phyloP scores from a whole-genome alignment of 768 basidiomycete species.

The Hericium rajendrae region DNA sequence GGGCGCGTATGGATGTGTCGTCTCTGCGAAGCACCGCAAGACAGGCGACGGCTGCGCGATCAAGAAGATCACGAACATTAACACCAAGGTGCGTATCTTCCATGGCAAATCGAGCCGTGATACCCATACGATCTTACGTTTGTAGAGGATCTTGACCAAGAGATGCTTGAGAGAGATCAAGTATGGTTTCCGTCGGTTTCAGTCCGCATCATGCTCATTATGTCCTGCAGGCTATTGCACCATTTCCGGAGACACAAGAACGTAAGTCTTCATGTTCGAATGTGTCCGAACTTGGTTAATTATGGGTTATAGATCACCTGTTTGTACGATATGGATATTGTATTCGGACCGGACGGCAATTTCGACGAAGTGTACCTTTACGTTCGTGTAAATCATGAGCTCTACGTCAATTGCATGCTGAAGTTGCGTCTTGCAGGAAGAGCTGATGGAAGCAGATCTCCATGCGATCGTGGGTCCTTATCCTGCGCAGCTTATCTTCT shows the following conservation, averaged over 20 bases:
- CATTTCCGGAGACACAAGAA: slow-evolving; percentile 99
- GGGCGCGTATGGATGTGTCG: slow-evolving; percentile 90
- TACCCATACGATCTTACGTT: neutral
- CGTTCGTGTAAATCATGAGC: slow-evolving; percentile 35
- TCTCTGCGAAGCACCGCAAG: slow-evolving; percentile 73
- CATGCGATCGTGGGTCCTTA: slow-evolving; percentile 78
- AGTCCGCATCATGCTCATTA: slow-evolving; percentile 10
- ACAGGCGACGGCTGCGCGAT: slow-evolving; percentile 88
- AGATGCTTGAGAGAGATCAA: slow-evolving; percentile 92
- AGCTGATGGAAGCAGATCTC: slow-evolving; percentile 99
- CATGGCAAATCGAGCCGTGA: neutral
- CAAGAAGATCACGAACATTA: slow-evolving; percentile 94
- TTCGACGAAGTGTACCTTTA: slow-evolving; percentile 97
- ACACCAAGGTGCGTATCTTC: slow-evolving; percentile 53
- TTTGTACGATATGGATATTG: slow-evolving; percentile 97
- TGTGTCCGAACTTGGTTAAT: neutral
- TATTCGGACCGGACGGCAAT: slow-evolving; percentile 82
- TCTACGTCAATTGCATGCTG: neutral
- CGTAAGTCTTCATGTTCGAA: slow-evolving; percentile 35
- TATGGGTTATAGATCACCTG: slow-evolving; percentile 69
- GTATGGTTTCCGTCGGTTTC: slow-evolving; percentile 29
- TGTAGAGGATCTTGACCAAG: slow-evolving; percentile 88
- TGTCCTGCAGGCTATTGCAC: slow-evolving; percentile 61
- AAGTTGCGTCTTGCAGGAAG: slow-evolving; percentile 51
- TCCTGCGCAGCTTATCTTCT: neutral